Evolutionary conservation across 805 yeast genomes (phyloP).

Genomic region (Ogataea allantospora): DNA sequence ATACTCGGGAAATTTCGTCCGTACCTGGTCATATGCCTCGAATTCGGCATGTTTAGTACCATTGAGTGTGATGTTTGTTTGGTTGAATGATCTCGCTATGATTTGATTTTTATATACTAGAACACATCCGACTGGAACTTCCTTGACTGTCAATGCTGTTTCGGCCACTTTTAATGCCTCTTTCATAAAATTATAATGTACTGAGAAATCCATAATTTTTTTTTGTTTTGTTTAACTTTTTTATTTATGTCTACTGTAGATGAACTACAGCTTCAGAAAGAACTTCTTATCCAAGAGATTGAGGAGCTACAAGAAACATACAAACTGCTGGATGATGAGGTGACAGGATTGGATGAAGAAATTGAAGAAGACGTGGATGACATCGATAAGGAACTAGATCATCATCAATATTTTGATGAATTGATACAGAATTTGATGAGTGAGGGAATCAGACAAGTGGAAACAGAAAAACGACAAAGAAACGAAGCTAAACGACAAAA

Average conservation of each 20-base stretch:
- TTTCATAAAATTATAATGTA: conserved; percentile 44
- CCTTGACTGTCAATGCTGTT: conserved; percentile 61
- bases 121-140: conserved; percentile 85
- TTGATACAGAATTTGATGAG: conserved; percentile 26
- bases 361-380: conserved; percentile 5
- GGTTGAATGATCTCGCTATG: conserved; percentile 77
- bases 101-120: conserved; percentile 52
- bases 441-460: conserved; percentile 20
- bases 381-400: conserved; percentile 19
- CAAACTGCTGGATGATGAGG: conserved; percentile 2
- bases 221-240: conserved; percentile 3
- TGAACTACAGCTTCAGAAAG: conserved; percentile 2
- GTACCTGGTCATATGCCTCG: conserved; percentile 63
- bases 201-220: conserved; percentile 3
- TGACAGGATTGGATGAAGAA: conserved; percentile 4
- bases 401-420: conserved; percentile 32
- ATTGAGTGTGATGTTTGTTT: conserved; percentile 77
- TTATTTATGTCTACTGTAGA: conserved; percentile 2
- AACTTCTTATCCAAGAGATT: conserved; percentile 1
- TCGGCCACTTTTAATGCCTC: conserved; percentile 56
- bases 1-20: conserved; percentile 31
- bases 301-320: neutral
- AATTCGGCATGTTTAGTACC: conserved; percentile 95
- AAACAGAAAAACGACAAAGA: conserved; percentile 10
- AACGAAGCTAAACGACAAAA: conserved; percentile 4